phyloP scores from a whole-genome alignment of 2,329 filamentous ascomycete species.

The Penicillium sp. region DNA sequence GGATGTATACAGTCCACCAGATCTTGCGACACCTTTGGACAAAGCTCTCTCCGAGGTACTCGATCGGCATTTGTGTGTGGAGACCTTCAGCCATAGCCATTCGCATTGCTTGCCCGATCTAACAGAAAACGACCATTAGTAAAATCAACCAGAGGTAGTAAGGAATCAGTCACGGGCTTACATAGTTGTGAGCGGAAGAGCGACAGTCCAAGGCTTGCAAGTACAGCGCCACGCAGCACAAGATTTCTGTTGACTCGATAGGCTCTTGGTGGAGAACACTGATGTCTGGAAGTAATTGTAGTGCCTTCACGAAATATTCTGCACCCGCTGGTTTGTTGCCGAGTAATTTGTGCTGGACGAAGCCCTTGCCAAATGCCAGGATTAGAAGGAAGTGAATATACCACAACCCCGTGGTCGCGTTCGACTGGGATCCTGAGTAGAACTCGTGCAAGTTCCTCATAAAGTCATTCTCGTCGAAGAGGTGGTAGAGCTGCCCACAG shows the following conservation, averaged over 20 bases:
- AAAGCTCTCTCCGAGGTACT: constrained; percentile 47
- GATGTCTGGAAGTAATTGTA: constrained; percentile 49
- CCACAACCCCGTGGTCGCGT: constrained; percentile 43
- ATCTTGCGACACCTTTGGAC: constrained; percentile 55
- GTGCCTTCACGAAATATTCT: constrained; percentile 50
- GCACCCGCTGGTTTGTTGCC: constrained; percentile 49
- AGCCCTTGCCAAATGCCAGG: constrained; percentile 59
- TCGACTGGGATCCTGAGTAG: constrained; percentile 38
- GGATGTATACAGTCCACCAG: constrained; percentile 60
- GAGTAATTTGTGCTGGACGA: constrained; percentile 45
- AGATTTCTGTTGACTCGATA: constrained; percentile 53
- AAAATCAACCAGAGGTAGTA: constrained; percentile 47
- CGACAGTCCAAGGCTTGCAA: constrained; percentile 55
- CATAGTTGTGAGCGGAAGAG: constrained; percentile 53
- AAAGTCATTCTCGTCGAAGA: constrained; percentile 56
- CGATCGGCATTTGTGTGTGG: constrained; percentile 55
- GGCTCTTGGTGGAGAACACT: constrained; percentile 47
- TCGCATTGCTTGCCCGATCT: constrained; percentile 60
- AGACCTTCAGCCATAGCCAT: constrained; percentile 56
- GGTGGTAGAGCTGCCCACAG: constrained; percentile 55
- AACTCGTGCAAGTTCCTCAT: constrained; percentile 49
- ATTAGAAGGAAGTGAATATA: constrained; percentile 58
- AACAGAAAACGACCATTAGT: constrained; percentile 40
- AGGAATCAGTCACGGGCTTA: constrained; percentile 46
- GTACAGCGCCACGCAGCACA: constrained; percentile 53